Base-by-base conservation (phyloP, 2,329 filamentous ascomycete species). In the Fusarium multiceps region DNA sequence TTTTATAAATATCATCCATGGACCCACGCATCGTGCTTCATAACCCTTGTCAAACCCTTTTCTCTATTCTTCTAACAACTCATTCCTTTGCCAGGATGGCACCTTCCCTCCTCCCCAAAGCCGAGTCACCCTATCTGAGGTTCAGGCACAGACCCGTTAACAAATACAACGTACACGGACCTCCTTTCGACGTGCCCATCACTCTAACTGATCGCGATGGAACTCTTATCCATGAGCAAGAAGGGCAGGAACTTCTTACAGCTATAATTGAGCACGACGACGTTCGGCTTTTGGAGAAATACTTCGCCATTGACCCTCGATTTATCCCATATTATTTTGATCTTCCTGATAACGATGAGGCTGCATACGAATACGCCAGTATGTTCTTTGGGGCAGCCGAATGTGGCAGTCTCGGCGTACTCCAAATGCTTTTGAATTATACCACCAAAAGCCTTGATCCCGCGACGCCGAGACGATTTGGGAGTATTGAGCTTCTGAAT, bases 11-110 rank as follows among this genome's bases (percentile, higher is more conserved):
- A 28, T 0, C 1, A 1, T 2, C 27, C 27, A 28, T 28, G 27
- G 2, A 1, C 27, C 27, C 27, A 28, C 2, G 27, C 2, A 28
- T 2, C 1, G 2, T 28, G 2, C 27, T 12, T 6, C 2, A 1
- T 28, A 28, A 28, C 27, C 2, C 27, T 28, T 1, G 2, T 1
- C 27, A 0, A 28, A 2, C 27, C 0, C 0, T 12, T 12, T 28
- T 28, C 11, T 1, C 27, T 12, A 28, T 12, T 8, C 30, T 16
- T 30, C 7, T 23, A 10, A 34, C 4, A 21, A 30, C 34, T 18
- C n/a, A 18, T 41, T 6, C n/a, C 21, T 16, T 7, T 6, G 14
- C 13, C 16, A 27, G 1, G 4, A 55, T 55, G 41, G 5, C 2
- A 3, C 25, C 18, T 7, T 34, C 53, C 7, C 3, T 34, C 8